Base-by-base conservation (phyloP, 768 basidiomycete genomes). In the Mycena belliarum region DNA sequence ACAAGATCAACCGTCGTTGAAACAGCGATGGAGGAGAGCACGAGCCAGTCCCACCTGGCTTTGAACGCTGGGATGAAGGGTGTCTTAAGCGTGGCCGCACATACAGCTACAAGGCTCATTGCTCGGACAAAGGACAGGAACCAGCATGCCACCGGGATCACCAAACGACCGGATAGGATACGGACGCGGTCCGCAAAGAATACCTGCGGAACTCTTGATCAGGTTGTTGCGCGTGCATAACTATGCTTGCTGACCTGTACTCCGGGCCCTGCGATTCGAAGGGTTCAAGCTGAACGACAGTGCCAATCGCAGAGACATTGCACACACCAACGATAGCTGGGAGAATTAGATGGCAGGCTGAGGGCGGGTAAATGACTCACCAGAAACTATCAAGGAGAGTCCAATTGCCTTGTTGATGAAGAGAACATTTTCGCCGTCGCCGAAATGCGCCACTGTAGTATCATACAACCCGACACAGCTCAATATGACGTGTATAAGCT, bases 61-160 rank as follows among this genome's bases (percentile, higher is more conserved):
- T 55, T 55, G 29, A 55, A 55, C 16, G n/a, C 53, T 20, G 53
- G 53, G 18, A 55, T 55, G 37, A 55, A 55, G 4, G 53, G 45
- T 2, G 53, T 55, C 6, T 8, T 16, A 14, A 55, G 29, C 16
- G 53, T 55, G 1, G 53, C 53, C 9, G 11, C 53, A n/a, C 53
- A 55, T 1, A 55, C 46, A 4, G 37, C 53, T 20, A 55, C 4
- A 12, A 54, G 52, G 26, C 43, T 46, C 4, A 55, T 20, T 21
- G 21, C 20, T 10, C 46, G 25, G 4, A 55, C 26, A n/a, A 38
- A 14, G 2, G 53, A 48, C 5, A 47, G 53, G 23, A 47, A 40
- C 52, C 52, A 54, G 52, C 52, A 54, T 6, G 46, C 20, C 24
- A 48, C 15, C 4, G 52, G 44, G 15, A 54, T 38, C 7, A 54